Evolutionary conservation across 495 filamentous ascomycete species (phyloP), one percentile per base, ranked within the genome.

Genomic region (Aspergillus ellipticus): DNA sequence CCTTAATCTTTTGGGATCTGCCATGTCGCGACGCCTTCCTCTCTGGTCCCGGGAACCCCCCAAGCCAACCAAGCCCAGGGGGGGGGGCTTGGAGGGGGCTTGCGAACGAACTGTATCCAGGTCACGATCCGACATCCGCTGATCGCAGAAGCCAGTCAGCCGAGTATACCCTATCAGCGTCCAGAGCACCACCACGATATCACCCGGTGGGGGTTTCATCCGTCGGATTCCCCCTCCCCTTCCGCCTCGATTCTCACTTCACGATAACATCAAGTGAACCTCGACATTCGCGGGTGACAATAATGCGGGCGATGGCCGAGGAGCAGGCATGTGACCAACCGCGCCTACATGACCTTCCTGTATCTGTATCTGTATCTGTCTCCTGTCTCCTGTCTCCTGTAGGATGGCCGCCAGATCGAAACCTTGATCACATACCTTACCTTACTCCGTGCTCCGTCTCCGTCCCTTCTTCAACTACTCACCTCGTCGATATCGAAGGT

Each of bases 161-260:
- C 54, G 56, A 60, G 31, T 55, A 42, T 65, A 61, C 55, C 63
- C 63, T 65, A 65, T 65, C 59, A 65, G 35, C 43, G 37, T 49
- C 19, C 37, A 21, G 20, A 39, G 53, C 43, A 45, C 45, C 41
- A 42, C 52, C 62, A 64, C 58, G 61, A 60, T 60, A 53, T 50
- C 53, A 41, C 56, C 54, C 54, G 54, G 42, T 49, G 52, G 61
- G 48, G 56, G 50, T 53, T 45, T 47, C 20, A 16, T 29, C 35
- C 51, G 16, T 46, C 42, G 24, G 49, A 42, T 43, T 48, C 45
- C 45, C 19, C 29, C 15, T 22, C 45, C 24, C 17, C 16, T 15
- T 22, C 45, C 45, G 16, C 9, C 15, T 28, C 45, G 33, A 6
- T 50, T 21, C 17, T 5, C n/a, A 33, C 5, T n/a, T 5, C n/a